These are phyloP conservation scores for Endogone sp. DNA, from an alignment of 192 early-diverging fungal species.

Conservation along the genomic window DNA sequence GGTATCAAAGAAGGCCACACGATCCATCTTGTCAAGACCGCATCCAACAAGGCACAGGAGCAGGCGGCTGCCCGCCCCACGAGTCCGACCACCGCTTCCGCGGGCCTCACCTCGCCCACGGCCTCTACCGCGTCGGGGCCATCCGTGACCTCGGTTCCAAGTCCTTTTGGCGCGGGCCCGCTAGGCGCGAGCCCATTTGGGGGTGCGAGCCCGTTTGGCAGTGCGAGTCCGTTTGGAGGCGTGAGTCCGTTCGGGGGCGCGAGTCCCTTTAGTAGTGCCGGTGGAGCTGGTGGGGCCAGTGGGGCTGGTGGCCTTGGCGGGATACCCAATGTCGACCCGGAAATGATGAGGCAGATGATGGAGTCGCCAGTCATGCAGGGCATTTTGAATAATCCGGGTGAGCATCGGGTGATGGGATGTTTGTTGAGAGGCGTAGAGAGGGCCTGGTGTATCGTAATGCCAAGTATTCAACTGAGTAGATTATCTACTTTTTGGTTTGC, in stretches of 20 bases:
- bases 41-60: slow-evolving; percentile 33
- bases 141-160: background rate
- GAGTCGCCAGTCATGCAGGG: slow-evolving; percentile 31
- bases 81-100: slow-evolving; percentile 18
- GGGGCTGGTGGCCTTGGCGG: slow-evolving; percentile 2
- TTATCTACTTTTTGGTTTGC: slow-evolving; percentile 9
- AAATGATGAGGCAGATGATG: slow-evolving; percentile 34
- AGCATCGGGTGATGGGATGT: background rate
- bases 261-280: background rate
- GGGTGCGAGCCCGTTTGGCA: background rate
- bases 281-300: slow-evolving; percentile 4
- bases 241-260: background rate
- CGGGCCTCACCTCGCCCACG: background rate
- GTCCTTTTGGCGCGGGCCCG: slow-evolving; percentile 9
- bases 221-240: background rate
- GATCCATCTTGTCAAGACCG: slow-evolving; percentile 84
- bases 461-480: background rate
- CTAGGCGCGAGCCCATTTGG: background rate
- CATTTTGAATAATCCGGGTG: slow-evolving; percentile 33
- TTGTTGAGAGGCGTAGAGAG: background rate
- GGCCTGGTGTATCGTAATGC: background rate
- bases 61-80: slow-evolving; percentile 41
- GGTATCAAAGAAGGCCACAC: slow-evolving; percentile 81
- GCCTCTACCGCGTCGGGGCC: background rate
- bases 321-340: slow-evolving; percentile 18